Base-by-base conservation (phyloP, 176 grass and related monocot genomes). In the Lolium rigidum region DNA sequence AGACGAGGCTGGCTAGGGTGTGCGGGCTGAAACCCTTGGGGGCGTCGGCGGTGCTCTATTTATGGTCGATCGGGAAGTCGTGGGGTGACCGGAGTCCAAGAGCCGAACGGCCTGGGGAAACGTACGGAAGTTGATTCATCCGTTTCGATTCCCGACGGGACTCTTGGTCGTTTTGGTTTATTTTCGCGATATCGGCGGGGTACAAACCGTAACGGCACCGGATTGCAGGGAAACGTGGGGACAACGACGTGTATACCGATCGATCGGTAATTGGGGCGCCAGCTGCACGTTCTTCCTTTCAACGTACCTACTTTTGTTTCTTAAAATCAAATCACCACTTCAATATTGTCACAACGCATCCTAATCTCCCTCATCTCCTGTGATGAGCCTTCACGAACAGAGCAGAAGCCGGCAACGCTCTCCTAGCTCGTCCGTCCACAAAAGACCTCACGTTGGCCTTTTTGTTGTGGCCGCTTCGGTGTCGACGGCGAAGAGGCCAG, bases 11-110 rank as follows among this genome's bases (percentile, higher is more conserved):
- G 10, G 17, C 13, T 12, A 31, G 63, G 60, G 63, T 66, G 26
- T 7, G 57, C 57, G 57, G 9, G 62, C 12, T 31, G 60, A 64
- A 64, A 14, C 62, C 62, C 25, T 65, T 2, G 0, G 24, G 24
- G 25, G 63, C 62, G 63, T 66, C 63, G 14, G 26, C 7, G 63
- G 31, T 35, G 31, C 12, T 66, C 3, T 37, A 37, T 66, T 25
- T 25, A 66, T 66, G 8, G 63, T 8, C 14, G 63, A 15, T 35
- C 14, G 14, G 13, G 61, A 35, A 16, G 63, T 66, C 13, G 25
- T 66, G 63, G 63, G 25, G 63, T 26, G 63, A 35, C 26, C 63
- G 63, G 63, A 66, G 28, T 66, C 63, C 63, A 66, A 66, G 63
- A 66, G 63, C 5, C 26, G 14, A 66, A 66, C 63, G 63, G 63